Evolutionary conservation across 495 filamentous ascomycete genomes (phyloP), one percentile per base, ranked within the genome.

Genomic region (Choiromyces venosus): DNA sequence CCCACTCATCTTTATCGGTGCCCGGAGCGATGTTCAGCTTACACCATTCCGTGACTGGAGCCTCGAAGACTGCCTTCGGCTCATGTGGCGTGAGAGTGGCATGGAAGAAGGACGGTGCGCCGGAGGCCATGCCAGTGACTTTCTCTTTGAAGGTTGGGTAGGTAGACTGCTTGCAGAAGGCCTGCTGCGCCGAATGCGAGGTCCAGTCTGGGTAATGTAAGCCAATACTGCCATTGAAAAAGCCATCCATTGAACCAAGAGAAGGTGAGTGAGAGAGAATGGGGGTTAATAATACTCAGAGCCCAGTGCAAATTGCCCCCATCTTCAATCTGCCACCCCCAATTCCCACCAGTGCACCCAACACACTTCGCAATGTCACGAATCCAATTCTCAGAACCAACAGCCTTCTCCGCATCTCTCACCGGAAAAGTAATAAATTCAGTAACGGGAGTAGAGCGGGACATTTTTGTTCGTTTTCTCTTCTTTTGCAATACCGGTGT

Each of bases 301-400:
- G 61, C 42, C 77, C 73, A 80, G 29, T 79, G 65, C 19, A 76
- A 56, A 18, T 65, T 36, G n/a, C 8, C 73, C 25, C 66, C 42
- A 44, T 80, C 71, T 65, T 80, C 78, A 64, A 74, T 2, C n/a
- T 76, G 65, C 67, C 65, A 80, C 21, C 78, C 77, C 64, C 65
- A 76, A 33, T 37, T 65, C 14, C 52, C 71, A 37, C 42, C 33
- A 12, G 72, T 52, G n/a, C 52, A 67, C 21, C 66, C 77, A 2
- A 19, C 14, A 10, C 37, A 42, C 4, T 67, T 36, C 37, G 40
- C 46, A 29, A 72, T n/a, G 2, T 67, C 69, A 5, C 71, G 76
- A 12, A 77, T 14, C 52, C 52, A 61, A 0, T 73, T 77, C 5
- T 73, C 66, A 16, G 71, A 67, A 16, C 70, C 76, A 29, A 73